Evolutionary conservation across 768 basidiomycete species (phyloP), one percentile per base, ranked within the genome.

Genomic region (Boletellus emodensis): DNA sequence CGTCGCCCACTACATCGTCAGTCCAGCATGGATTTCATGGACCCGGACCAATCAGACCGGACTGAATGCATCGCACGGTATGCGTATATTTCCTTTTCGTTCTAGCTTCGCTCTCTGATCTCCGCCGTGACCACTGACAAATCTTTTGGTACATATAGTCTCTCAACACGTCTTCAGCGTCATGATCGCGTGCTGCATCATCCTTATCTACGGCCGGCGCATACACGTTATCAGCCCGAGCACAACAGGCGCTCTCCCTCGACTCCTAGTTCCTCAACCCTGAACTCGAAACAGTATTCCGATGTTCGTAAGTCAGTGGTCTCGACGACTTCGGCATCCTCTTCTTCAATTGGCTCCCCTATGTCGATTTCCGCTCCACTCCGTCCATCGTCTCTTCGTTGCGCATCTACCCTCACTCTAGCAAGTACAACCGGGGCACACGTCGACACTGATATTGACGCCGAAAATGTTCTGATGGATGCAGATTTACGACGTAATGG

Each of bases 1-100:
- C 79, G 83, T 30, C 66, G 68, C 15, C 83, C 83, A 15, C 71
- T 90, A 22, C 87, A 88, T 68, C 76, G 85, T 51, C 87, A 89
- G 71, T 88, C 87, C 20, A 89, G 87, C 65, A 91, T 91, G 90
- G 90, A 92, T 62, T 90, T 90, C 56, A 81, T 92, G 69, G 79
- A 77, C 52, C 67, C 65, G 11, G 66, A 76, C 28, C 74, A 75
- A 45, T 72, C 70, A 36, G 62, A 70, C 42, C 54, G 48, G 43
- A 80, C 75, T 48, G 75, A 81, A 45, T 73, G 73, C 46, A 82
- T 89, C 61, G 74, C 77, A 49, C 77, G 81, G 88, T 90, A 68
- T 47, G 81, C 74, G n/a, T 34, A 45, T 53, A 12, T 34, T 40
- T 49, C 33, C 24, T 17, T 53, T 50, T 49, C 44, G 28, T 45